Evolutionary conservation across 306 rosid genomes (phyloP).

Genomic region (Casuarina equisetifolia): DNA sequence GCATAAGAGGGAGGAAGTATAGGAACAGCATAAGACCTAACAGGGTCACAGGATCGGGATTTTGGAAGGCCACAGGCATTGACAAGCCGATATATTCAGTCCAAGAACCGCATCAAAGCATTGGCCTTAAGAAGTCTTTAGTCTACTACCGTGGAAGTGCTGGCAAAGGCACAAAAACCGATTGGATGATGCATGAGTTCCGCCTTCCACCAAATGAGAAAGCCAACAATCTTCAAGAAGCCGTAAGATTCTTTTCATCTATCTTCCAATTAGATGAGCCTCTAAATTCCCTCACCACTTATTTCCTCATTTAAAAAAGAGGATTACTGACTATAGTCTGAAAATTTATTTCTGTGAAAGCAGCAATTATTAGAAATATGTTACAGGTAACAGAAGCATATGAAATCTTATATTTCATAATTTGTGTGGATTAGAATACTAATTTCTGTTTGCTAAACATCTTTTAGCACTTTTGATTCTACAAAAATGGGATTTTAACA

Average conservation of each 20-base stretch:
- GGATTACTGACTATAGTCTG: no score
- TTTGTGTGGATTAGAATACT: no score
- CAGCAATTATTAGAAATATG: no score
- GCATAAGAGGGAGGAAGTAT: constrained; percentile 81
- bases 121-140: constrained; percentile 89
- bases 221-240: constrained; percentile 45
- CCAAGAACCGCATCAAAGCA: constrained; percentile 44
- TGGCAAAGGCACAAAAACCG: constrained; percentile 93
- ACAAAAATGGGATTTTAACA: no score
- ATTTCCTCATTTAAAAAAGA: no score
- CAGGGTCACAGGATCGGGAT: constrained; percentile 73
- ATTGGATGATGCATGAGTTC: constrained; percentile 99
- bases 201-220: constrained; percentile 64
- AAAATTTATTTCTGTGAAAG: no score
- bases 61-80: constrained; percentile 90
- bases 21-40: constrained; percentile 82
- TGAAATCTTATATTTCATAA: no score
- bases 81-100: constrained; percentile 60
- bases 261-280: background rate
- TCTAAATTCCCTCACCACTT: background rate
- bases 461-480: no score
- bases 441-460: no score
- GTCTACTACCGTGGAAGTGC: constrained; percentile 89
- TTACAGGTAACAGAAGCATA: no score
- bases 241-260: constrained; percentile 49